Evolutionary conservation across 2,329 filamentous ascomycete species (phyloP), one percentile per base, ranked within the genome.

Genomic region (Fusarium nematophilum): DNA sequence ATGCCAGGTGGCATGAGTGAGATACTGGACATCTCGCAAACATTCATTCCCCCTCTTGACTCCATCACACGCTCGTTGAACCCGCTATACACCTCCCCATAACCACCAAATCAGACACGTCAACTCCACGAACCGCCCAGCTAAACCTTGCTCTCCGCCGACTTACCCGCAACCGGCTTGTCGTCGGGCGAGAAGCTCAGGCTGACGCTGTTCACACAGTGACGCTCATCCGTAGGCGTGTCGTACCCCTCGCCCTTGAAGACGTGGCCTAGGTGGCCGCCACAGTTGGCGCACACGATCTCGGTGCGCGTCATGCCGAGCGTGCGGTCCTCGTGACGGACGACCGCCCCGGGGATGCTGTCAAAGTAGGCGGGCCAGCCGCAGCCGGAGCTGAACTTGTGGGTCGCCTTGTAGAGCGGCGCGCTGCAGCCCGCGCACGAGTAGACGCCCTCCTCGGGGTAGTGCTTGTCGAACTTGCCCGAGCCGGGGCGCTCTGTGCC

Each of bases 291-390:
- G 78, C 95, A 99, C 8, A 96, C 89, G 70, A 99, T 99, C 81
- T 99, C 95, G 11, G 88, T 97, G 65, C 95, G 83, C 71, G 82
- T 74, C 91, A 97, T 96, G 39, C 94, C 94, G 45, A 93, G 84
- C 0, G 87, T 81, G 40, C 78, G 80, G 75, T 99, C 95, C 62
- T 87, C 86, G 70, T 94, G 90, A 59, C 94, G 83, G 29, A 86
- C 91, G 10, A 99, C 92, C 1, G 94, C 94, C 3, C 93, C 93
- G 0, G 95, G 94, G 45, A 99, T 86, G 64, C 90, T 94, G 77
- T 99, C 95, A 74, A 94, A 99, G 78, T 98, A 99, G 10, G 95
- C 95, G 1, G 95, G 95, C 95, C 95, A 99, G 58, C 95, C 95
- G 77, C 95, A 99, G 34, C 93, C 92, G 14, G 91, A 96, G 76